A percentile compares a stretch with the other conserved stretches of the same genome.
Conservation (phyloP, 306 rosid species). For the Arachis hypogaea region DNA sequence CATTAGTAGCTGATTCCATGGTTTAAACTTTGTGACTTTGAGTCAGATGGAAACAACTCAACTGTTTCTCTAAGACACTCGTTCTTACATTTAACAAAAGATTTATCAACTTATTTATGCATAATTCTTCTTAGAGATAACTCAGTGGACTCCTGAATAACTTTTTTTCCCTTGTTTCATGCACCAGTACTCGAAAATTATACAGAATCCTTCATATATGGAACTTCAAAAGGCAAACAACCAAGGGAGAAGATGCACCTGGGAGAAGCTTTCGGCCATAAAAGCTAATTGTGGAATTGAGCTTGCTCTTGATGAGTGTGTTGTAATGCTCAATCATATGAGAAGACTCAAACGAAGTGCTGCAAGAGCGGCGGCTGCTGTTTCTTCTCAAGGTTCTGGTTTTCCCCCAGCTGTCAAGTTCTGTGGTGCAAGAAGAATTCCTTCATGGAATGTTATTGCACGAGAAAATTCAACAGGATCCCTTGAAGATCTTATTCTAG, state of each 20-base stretch:
- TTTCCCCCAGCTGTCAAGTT: constrained; percentile 37
- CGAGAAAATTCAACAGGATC: constrained; percentile 94
- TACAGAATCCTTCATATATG: constrained; percentile 83
- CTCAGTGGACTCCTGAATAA: constrained; percentile 33
- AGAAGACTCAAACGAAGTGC: constrained; percentile 79
- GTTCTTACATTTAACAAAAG: constrained; percentile 4
- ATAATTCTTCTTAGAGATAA: constrained; percentile 3
- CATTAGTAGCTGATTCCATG: too few species aligned
- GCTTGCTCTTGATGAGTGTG: constrained; percentile 89
- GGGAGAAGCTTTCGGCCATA: constrained; percentile 98
- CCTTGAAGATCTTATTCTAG: constrained; percentile 61
- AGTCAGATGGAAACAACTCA: too few species aligned
- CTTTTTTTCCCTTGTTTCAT: constrained; percentile 20
- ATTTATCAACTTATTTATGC: constrained; percentile 1
- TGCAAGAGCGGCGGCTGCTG: constrained; percentile 71
- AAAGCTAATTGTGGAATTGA: constrained; percentile 96
- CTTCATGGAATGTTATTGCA: constrained; percentile 94
- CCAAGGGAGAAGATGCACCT: constrained; percentile 96
- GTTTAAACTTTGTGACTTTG: too few species aligned
- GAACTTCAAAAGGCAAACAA: constrained; percentile 97
- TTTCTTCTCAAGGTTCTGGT: constrained; percentile 54
- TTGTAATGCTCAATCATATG: constrained; percentile 88
- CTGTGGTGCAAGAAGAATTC: constrained; percentile 85
- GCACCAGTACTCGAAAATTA: constrained; percentile 80
- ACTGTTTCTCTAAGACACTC: too few species aligned